Conservation (phyloP, 805 yeast species). For the Candida silvicultrix region DNA sequence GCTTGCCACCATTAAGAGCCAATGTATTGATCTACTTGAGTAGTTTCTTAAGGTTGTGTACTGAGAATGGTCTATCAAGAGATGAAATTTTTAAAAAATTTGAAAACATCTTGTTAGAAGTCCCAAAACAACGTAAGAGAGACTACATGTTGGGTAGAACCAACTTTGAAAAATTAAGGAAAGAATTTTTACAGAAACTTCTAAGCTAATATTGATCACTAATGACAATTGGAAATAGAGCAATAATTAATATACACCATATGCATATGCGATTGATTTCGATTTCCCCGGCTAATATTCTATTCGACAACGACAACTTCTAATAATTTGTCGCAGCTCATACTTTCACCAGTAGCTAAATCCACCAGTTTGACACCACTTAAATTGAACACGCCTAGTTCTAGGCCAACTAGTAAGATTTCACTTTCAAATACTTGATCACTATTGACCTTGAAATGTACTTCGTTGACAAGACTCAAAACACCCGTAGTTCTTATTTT, state of each 20-base stretch:
- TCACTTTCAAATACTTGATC: conserved; percentile 60
- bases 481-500: conserved; percentile 48
- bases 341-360: conserved; percentile 53
- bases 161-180: conserved; percentile 24
- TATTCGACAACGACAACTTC: conserved; percentile 51
- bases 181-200: conserved; percentile 24
- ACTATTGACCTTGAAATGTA: conserved; percentile 52
- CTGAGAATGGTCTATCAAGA: conserved; percentile 18
- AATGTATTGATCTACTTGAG: conserved; percentile 34
- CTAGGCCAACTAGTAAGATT: conserved; percentile 52
- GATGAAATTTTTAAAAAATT: conserved; percentile 20
- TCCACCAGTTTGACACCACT: conserved; percentile 65
- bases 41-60: conserved; percentile 30
- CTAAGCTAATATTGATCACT: conserved; percentile 9
- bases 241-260: background rate
- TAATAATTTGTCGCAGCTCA: conserved; percentile 63
- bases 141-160: conserved; percentile 17
- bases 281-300: background rate
- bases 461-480: conserved; percentile 57
- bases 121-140: conserved; percentile 25
- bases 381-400: conserved; percentile 57
- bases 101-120: conserved; percentile 24
- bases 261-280: background rate
- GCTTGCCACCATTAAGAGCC: conserved; percentile 33
- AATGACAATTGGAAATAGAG: background rate